These are phyloP conservation scores for Leccinum olivaceopallidum DNA, from an alignment of 768 basidiomycete species.

Conservation along the genomic window DNA sequence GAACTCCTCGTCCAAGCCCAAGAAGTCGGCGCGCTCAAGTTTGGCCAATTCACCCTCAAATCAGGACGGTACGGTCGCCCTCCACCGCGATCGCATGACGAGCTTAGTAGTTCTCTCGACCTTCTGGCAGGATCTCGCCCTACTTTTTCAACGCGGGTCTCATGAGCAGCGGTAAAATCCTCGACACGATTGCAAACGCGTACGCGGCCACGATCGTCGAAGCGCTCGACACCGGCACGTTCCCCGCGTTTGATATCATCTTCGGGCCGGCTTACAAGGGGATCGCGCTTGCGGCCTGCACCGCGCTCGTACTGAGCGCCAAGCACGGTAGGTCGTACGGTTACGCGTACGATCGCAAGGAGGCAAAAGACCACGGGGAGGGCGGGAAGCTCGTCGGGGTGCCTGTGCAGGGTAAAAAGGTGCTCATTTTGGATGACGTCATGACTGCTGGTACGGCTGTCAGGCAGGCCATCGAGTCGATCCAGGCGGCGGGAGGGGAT, in stretches of 20 bases:
- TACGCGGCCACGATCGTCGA: conserved; percentile 82
- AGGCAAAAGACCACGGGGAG: conserved; percentile 95
- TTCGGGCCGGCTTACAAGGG: conserved; percentile 99
- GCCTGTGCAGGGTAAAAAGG: conserved; percentile 72
- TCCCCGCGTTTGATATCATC: conserved; percentile 70
- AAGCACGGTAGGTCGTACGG: conserved; percentile 67
- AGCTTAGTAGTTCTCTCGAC: background rate
- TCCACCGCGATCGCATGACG: background rate
- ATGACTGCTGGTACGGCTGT: conserved; percentile 93
- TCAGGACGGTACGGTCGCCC: conserved; percentile 74
- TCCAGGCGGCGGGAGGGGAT: conserved; percentile 67
- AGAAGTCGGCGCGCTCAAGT: conserved; percentile 75
- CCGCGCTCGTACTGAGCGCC: conserved; percentile 72
- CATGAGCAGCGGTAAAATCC: conserved; percentile 79
- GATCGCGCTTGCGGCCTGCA: conserved; percentile 87
- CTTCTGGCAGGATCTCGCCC: conserved; percentile 67
- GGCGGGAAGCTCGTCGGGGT: conserved; percentile 91
- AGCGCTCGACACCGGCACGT: conserved; percentile 28
- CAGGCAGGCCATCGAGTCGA: conserved; percentile 76
- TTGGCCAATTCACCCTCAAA: conserved; percentile 92
- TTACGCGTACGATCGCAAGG: conserved; percentile 93
- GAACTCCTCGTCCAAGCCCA: conserved; percentile 71
- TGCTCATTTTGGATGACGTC: conserved; percentile 94
- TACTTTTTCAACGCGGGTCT: conserved; percentile 98
- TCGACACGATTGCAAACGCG: conserved; percentile 73